A percentile compares a stretch with the other conserved stretches of the same genome.
Conservation (phyloP, 1,284 basidiomycete species). For the Malassezia furfur region DNA sequence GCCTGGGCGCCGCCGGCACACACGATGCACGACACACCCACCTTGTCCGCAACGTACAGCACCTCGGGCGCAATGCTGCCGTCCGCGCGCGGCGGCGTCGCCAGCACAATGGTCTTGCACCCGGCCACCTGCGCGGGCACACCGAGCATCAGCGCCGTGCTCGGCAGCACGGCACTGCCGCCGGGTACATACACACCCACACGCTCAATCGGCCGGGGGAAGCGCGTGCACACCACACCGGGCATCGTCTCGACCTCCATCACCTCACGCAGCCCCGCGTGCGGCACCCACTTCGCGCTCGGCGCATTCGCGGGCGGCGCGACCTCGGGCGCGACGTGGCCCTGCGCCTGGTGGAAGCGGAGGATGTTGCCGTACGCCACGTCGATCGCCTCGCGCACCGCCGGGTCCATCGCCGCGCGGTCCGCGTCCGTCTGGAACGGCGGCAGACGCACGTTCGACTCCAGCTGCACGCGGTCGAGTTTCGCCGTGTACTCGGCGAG, state of each 20-base stretch:
- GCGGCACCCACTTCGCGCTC: neutral
- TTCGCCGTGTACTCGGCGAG: conserved; percentile 82
- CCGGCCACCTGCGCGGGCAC: conserved; percentile 95
- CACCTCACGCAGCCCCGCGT: conserved; percentile 21
- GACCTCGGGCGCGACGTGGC: conserved; percentile 15
- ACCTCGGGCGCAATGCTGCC: conserved; percentile 45
- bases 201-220: conserved; percentile 81
- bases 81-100: conserved; percentile 71
- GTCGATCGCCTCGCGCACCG: conserved; percentile 72
- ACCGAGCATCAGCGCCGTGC: conserved; percentile 94
- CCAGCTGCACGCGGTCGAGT: conserved; percentile 71
- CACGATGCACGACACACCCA: conserved; percentile 49
- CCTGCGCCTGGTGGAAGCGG: conserved; percentile 46
- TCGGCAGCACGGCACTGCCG: conserved; percentile 89
- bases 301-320: conserved; percentile 4
- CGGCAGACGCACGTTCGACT: conserved; percentile 50
- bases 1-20: conserved; percentile 80
- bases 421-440: conserved; percentile 52
- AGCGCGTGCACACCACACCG: conserved; percentile 63
- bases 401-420: conserved; percentile 34
- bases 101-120: conserved; percentile 82
- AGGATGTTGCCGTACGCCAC: conserved; percentile 82
- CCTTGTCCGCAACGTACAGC: conserved; percentile 42
- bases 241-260: conserved; percentile 93
- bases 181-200: conserved; percentile 97